Conservation (phyloP, 2,329 filamentous ascomycete species). For the Verticillium klebahnii region DNA sequence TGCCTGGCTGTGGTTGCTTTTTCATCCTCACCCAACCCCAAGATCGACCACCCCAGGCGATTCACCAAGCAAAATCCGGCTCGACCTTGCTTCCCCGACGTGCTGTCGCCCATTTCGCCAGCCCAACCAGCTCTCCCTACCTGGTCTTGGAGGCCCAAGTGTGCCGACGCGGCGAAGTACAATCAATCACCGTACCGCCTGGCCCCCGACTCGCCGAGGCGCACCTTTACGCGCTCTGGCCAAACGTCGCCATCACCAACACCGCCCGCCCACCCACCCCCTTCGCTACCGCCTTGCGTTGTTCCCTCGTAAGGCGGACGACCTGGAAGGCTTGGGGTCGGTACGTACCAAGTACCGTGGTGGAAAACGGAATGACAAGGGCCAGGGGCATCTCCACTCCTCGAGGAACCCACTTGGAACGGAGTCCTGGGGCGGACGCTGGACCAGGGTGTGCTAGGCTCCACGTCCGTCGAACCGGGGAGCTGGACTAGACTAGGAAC, state of each 20-base stretch:
- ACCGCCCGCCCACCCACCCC: not conserved
- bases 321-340: not conserved
- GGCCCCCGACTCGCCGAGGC: not conserved
- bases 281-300: not conserved
- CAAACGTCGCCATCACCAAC: not conserved
- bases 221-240: not conserved
- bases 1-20: not conserved
- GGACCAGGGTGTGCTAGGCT: slow-evolving; percentile 4
- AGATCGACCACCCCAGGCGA: not conserved
- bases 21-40: not conserved
- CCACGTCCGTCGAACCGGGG: slow-evolving; percentile 15
- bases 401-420: not conserved
- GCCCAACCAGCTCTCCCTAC: not conserved
- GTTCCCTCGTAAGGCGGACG: not conserved
- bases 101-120: not conserved
- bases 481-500: slow-evolving; percentile 12
- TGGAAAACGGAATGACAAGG: slow-evolving; percentile 1
- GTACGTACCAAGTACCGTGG: not conserved
- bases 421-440: slow-evolving; percentile 6
- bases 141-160: not conserved
- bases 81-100: not conserved
- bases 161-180: not conserved
- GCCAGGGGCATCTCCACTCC: slow-evolving; percentile 1
- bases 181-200: not conserved
- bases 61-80: not conserved